Evolutionary conservation across 352 stramenopile species (phyloP).

Genomic region (Phytophthora sojae): DNA sequence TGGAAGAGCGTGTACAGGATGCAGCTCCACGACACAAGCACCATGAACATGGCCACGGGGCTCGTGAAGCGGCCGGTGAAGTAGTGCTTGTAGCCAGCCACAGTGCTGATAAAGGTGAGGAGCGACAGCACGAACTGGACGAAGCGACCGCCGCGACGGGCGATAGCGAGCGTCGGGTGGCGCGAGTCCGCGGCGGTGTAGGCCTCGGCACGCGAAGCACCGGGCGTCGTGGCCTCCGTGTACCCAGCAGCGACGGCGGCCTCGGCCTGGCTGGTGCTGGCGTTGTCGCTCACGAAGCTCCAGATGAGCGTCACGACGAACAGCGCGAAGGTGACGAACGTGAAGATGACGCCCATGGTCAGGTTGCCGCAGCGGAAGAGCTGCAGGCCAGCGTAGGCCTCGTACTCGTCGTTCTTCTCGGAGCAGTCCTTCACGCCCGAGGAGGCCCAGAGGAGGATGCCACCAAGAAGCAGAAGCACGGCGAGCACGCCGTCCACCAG

Average conservation of each 20-base stretch:
- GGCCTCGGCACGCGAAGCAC: conserved; percentile 15
- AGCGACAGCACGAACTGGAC: conserved; percentile 39
- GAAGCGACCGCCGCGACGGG: conserved; percentile 28
- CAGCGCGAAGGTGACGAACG: conserved; percentile 33
- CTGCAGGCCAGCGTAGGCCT: conserved; percentile 21
- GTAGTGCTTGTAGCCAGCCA: conserved; percentile 44
- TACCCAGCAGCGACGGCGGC: conserved; percentile 10
- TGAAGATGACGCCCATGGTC: conserved; percentile 36
- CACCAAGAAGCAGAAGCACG: conserved; percentile 24
- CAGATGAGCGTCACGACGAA: conserved; percentile 34
- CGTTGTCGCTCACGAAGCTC: conserved; percentile 29
- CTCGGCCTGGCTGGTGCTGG: conserved; percentile 10
- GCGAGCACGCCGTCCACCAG: conserved; percentile 24
- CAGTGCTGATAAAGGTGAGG: conserved; percentile 34
- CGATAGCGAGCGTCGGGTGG: conserved; percentile 26
- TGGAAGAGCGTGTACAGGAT: conserved; percentile 58
- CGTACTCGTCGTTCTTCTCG: conserved; percentile 33
- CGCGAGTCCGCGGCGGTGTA: conserved; percentile 21
- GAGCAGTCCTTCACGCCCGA: conserved; percentile 44
- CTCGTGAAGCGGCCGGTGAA: conserved; percentile 54
- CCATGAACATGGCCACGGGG: conserved; percentile 48
- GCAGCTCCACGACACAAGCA: conserved; percentile 53
- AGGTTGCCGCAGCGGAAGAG: conserved; percentile 37
- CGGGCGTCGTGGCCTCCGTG: conserved; percentile 14
- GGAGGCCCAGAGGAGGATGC: conserved; percentile 39